Evolutionary conservation across 1,284 basidiomycete genomes (phyloP).

Genomic region (Ganoderma lucidum): DNA sequence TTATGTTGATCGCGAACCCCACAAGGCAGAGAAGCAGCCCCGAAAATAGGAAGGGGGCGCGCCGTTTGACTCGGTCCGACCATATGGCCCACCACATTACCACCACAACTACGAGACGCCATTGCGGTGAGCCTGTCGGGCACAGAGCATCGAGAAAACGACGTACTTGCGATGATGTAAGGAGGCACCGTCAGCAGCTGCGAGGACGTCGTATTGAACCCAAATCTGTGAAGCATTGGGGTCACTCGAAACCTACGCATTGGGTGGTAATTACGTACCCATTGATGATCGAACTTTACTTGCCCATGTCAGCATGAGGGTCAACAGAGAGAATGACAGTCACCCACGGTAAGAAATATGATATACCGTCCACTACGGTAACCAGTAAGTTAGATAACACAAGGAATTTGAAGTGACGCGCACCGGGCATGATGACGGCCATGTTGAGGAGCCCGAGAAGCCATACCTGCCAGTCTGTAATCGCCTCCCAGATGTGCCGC

Average conservation of each 20-base stretch:
- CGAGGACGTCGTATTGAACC: conserved; percentile 59
- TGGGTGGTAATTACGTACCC: conserved; percentile 27
- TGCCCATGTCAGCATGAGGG: neutral
- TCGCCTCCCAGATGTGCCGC: conserved; percentile 60
- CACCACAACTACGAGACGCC: conserved; percentile 50
- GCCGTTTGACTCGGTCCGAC: conserved; percentile 62
- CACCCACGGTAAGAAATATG: conserved; percentile 34
- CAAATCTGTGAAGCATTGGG: conserved; percentile 50
- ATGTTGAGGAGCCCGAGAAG: conserved; percentile 67
- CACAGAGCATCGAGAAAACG: conserved; percentile 50
- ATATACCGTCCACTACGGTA: conserved; percentile 31
- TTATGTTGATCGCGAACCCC: conserved; percentile 72
- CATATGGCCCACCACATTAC: conserved; percentile 59
- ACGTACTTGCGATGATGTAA: conserved; percentile 67
- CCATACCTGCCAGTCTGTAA: conserved; percentile 75
- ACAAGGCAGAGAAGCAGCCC: conserved; percentile 59
- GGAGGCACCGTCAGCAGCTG: conserved; percentile 78
- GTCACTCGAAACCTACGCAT: no score
- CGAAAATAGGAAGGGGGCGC: conserved; percentile 64
- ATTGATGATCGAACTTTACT: conserved; percentile 66
- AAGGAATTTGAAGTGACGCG: conserved; percentile 36
- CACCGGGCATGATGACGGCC: conserved; percentile 65
- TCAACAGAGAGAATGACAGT: neutral
- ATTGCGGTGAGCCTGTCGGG: conserved; percentile 7
- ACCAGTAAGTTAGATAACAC: neutral